Evolutionary conservation across 805 yeast genomes (phyloP), one percentile per base, ranked within the genome.

Genomic region (Yarrowia yakushimensis): DNA sequence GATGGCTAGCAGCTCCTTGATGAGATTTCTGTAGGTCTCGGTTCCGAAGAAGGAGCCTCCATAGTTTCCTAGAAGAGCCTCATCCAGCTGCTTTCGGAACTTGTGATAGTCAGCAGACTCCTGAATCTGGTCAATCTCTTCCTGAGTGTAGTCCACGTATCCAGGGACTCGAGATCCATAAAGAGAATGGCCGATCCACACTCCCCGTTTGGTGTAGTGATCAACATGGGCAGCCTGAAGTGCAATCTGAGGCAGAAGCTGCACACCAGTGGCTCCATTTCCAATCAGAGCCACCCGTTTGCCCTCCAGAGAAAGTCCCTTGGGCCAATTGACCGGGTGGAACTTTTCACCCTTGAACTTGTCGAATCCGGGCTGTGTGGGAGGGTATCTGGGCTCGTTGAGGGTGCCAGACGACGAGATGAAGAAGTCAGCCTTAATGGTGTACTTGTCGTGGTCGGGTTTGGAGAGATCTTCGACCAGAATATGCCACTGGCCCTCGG

Each of bases 301-400:
- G 30, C 66, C 71, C 33, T 39, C 63, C 34, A 66, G 64, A 25
- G 65, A 69, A 34, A 65, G 64, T 9, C 64, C 66, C 13, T 64
- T 66, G 43, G 75, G 69, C 74, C 75, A 74, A 17, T 66, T 66
- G 27, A 75, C 70, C 6, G 73, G 68, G 62, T 74, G 78, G 18
- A 73, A 46, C 12, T 70, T 54, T 8, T 66, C 60, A 20, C 78
- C 76, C 42, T 68, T 63, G 30, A 70, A 74, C 27, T 64, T 64
- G 2, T 67, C 66, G 4, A 67, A 45, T 5, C 76, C 76, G 9
- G 67, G 48, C 39, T 55, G 67, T 25, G 67, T 67, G 12, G 62
- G 65, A 9, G 75, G 75, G 37, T 69, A 60, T 18, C 67, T 65
- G 64, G 73, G 72, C 11, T 68, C 68, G 48, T 68, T 66, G 60